A percentile compares a stretch with the other conserved stretches of the same genome.
These are phyloP conservation scores for Aspergillus ochraceoroseus DNA, from an alignment of 2,329 filamentous ascomycete species.

Conservation along the genomic window DNA sequence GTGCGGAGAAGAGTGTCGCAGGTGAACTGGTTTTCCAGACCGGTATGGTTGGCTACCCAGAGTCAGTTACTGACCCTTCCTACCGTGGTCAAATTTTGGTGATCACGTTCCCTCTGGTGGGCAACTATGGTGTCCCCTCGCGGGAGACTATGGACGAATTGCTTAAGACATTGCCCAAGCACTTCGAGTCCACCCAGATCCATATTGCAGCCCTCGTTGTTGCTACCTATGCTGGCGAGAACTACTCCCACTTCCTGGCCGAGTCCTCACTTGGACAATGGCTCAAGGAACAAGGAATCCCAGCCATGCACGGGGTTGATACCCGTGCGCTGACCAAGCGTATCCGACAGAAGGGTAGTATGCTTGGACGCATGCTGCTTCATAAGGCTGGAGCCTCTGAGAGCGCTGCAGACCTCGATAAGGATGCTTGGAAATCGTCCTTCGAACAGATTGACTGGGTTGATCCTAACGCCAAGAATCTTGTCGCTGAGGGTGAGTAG, in stretches of 20 bases:
- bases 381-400: constrained; percentile 53
- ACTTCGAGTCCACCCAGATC: constrained; percentile 90
- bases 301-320: constrained; percentile 92
- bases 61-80: constrained; percentile 83
- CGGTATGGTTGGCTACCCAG: constrained; percentile 97
- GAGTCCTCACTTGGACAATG: constrained; percentile 85
- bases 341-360: constrained; percentile 89
- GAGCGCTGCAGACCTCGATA: constrained; percentile 34
- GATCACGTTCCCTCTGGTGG: constrained; percentile 89
- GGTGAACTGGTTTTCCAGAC: constrained; percentile 99
- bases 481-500: constrained; percentile 92
- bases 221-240: constrained; percentile 87
- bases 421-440: constrained; percentile 49
- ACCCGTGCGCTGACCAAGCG: constrained; percentile 90
- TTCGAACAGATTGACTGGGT: constrained; percentile 85
- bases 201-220: constrained; percentile 90
- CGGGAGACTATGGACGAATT: constrained; percentile 79
- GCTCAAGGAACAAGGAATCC: constrained; percentile 93
- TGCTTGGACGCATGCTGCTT: constrained; percentile 85
- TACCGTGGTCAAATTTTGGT: constrained; percentile 94
- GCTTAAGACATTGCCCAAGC: constrained; percentile 75
- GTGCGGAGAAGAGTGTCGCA: constrained; percentile 86
- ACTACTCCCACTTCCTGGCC: constrained; percentile 92
- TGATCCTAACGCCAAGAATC: constrained; percentile 86
- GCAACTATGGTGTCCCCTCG: constrained; percentile 95